phyloP scores from a whole-genome alignment of 225 moss, liverwort and hornwort species.

The Sphagnum tenellum region DNA sequence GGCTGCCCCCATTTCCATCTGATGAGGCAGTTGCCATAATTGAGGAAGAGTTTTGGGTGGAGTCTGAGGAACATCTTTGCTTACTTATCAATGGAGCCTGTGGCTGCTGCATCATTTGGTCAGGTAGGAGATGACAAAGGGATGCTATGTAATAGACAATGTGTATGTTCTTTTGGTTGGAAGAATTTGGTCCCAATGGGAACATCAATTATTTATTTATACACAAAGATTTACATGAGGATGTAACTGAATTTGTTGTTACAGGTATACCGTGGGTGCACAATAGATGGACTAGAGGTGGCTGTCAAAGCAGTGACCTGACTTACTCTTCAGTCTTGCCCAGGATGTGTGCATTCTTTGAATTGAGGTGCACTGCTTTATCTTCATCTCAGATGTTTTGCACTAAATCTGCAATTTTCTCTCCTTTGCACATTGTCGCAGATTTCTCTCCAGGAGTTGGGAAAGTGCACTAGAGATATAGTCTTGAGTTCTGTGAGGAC shows the following conservation, averaged over 20 bases:
- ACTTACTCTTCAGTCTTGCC: constrained; percentile 74
- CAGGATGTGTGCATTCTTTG: constrained; percentile 88
- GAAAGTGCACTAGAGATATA: too few relatives aligned
- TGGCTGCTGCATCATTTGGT: constrained; percentile 96
- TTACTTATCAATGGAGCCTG: constrained; percentile 60
- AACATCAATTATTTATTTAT: too few relatives aligned
- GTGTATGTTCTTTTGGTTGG: too few relatives aligned
- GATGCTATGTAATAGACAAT: too few relatives aligned
- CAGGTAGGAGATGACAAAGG: constrained; percentile 40
- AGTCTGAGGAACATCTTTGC: constrained; percentile 42
- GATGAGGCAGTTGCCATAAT: constrained; percentile 68
- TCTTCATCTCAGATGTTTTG: too few relatives aligned
- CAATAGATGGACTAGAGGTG: constrained; percentile 72
- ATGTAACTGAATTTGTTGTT: neutral
- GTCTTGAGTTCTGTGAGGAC: too few relatives aligned
- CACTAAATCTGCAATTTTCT: too few relatives aligned
- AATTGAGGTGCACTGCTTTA: constrained; percentile 45
- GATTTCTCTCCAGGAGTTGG: too few relatives aligned
- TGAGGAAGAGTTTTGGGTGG: constrained; percentile 72
- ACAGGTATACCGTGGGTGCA: constrained; percentile 83
- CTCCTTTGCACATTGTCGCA: too few relatives aligned
- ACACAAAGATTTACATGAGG: too few relatives aligned
- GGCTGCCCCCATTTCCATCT: constrained; percentile 77
- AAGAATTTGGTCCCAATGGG: too few relatives aligned
- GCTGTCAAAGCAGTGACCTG: constrained; percentile 94